Conservation (phyloP, 2,329 filamentous ascomycete genomes). For the Penicillium rolfsii region DNA sequence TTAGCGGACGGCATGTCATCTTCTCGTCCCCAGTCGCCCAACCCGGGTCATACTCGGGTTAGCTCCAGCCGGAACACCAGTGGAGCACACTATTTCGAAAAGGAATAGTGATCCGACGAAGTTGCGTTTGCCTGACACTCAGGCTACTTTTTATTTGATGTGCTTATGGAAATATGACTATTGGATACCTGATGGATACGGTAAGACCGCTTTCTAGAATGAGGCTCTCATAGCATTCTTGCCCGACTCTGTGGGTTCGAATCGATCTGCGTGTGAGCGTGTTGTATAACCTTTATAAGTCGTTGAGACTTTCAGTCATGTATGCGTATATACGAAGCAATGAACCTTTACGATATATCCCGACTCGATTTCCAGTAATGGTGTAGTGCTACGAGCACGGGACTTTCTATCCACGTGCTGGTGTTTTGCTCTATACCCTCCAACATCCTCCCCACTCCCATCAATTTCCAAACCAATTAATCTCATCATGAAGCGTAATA, state of each 20-base stretch:
- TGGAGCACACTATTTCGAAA: slow-evolving; percentile 44
- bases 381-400: neutral
- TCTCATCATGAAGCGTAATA: slow-evolving; percentile 25
- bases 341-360: slow-evolving; percentile 24
- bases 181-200: slow-evolving; percentile 25
- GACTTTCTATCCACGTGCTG: slow-evolving; percentile 14
- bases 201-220: slow-evolving; percentile 8
- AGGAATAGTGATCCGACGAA: slow-evolving; percentile 30
- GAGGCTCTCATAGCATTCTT: slow-evolving; percentile 10
- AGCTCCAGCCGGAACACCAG: slow-evolving; percentile 44
- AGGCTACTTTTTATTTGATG: slow-evolving; percentile 1
- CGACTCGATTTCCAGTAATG: neutral
- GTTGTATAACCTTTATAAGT: slow-evolving; percentile 11
- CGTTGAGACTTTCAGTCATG: slow-evolving; percentile 21
- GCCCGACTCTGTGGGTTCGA: slow-evolving; percentile 6
- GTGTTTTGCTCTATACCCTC: slow-evolving; percentile 1
- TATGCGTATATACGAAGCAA: slow-evolving; percentile 35
- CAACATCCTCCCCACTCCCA: neutral
- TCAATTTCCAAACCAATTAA: neutral
- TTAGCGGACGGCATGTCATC: slow-evolving; percentile 56
- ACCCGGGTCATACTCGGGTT: slow-evolving; percentile 51
- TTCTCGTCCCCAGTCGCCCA: slow-evolving; percentile 57
- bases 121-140: neutral
- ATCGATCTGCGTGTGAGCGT: slow-evolving; percentile 13
- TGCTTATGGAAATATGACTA: slow-evolving; percentile 19